Evolutionary conservation across 768 basidiomycete genomes (phyloP).

Genomic region (Suillus americanus): DNA sequence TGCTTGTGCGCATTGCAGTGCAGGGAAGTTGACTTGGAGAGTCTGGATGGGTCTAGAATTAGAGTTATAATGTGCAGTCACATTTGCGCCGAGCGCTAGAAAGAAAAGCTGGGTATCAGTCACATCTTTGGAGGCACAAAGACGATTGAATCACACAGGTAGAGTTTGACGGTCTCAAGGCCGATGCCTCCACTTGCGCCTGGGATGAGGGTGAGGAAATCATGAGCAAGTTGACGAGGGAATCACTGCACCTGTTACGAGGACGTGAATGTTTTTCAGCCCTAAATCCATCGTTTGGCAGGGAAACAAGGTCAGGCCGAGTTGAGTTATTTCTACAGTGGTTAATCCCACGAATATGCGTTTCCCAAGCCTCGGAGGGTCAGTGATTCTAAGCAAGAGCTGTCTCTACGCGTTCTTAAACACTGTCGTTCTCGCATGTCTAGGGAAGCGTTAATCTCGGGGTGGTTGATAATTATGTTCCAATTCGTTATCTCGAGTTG

Average conservation of each 20-base stretch:
- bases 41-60: slow-evolving; percentile 42
- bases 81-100: slow-evolving; percentile 67
- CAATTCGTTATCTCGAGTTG: background rate
- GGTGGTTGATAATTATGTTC: background rate
- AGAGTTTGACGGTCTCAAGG: slow-evolving; percentile 56
- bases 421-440: background rate
- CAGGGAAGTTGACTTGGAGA: slow-evolving; percentile 37
- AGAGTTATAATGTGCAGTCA: slow-evolving; percentile 71
- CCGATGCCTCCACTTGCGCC: slow-evolving; percentile 81
- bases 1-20: slow-evolving; percentile 44
- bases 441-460: background rate
- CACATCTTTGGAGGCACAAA: background rate
- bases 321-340: background rate
- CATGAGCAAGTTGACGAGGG: background rate
- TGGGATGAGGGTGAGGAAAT: slow-evolving; percentile 19
- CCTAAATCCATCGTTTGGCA: slow-evolving; percentile 50
- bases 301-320: background rate
- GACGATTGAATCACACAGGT: slow-evolving; percentile 44
- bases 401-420: background rate
- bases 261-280: slow-evolving; percentile 61
- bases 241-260: slow-evolving; percentile 58
- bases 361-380: background rate
- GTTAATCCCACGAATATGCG: background rate
- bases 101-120: slow-evolving; percentile 1
- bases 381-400: background rate